Evolutionary conservation across 176 grass and related monocot genomes (phyloP), one percentile per base, ranked within the genome.

Genomic region (Aegilops bicornis): DNA sequence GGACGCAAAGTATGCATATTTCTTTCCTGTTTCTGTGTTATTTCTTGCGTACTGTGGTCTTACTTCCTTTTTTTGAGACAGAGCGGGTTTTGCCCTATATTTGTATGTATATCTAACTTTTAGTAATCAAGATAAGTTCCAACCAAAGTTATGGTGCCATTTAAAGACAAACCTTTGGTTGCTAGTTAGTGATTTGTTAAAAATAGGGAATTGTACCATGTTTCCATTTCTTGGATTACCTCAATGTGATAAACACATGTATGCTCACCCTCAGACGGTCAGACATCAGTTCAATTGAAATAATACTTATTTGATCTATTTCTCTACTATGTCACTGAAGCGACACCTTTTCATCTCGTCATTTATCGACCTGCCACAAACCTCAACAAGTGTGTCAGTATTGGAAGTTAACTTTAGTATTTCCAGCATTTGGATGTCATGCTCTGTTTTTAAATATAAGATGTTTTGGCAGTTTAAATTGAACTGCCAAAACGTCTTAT

Each of bases 1-100:
- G 35, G 85, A 85, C 72, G 65, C 70, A 27, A 89, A 77, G 91
- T 92, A 89, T 20, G 70, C 45, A 70, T 5, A 42, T 84, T 72
- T 83, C 25, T 87, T 80, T 78, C 24, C 56, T 83, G 27, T 56
- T 10, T 47, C 16, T 82, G 42, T 16, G 3, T 78, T 56, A 33
- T 73, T 62, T 64, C 39, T 62, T 80, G 14, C 32, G 6, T 78
- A n/a, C 16, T 7, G 50, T 54, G 16, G 10, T 30, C 69, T 62
- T 79, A 19, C 61, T 66, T 19, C 71, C 13, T 79, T 15, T 15
- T 54, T 61, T 71, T 15, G 32, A 64, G 5, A 50, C n/a, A 20
- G 6, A 73, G 14, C 5, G 9, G 15, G 22, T 30, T 84, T 73
- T 74, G 8, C 58, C 29, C 22, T 73, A 62, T 61, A 14, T 83